Base-by-base conservation (phyloP, 2,329 filamentous ascomycete species). In the Colletotrichum euphorbiae region DNA sequence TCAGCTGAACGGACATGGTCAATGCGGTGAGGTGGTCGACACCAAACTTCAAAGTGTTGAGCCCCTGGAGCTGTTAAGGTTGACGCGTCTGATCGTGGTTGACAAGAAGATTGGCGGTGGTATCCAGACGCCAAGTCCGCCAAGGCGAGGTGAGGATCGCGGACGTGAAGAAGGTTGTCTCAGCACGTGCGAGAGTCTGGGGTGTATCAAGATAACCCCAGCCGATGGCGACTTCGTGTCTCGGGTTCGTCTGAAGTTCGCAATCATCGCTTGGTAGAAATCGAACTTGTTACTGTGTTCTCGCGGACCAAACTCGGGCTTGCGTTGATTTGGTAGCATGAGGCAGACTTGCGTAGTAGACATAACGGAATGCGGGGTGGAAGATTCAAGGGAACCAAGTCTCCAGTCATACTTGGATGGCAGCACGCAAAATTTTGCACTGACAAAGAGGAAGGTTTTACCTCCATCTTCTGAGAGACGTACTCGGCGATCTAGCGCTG, bases 161-260 rank as follows among this genome's bases (percentile, higher is more conserved):
- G 66, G 66, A 61, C 19, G 46, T 60, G 61, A 69, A 68, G 65
- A 68, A 69, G 63, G 67, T 67, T 67, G 67, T 69, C 62, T 62
- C 56, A 67, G 67, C 67, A 69, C 67, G 56, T 67, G 56, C 48
- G 24, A 59, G 56, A 62, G 51, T 56, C 63, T 56, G 50, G 67
- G 67, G 66, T 62, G 62, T 62, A 69, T 58, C 63, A 56, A 55
- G 62, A 46, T 62, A 57, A 52, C 50, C 66, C 48, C 33, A 50
- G 45, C 28, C 19, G n/a, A 38, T 28, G 28, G 40, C 17, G 17
- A 66, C 56, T 17, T 17, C 12, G 31, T 69, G 55, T 67, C 66
- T 56, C 54, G 62, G 46, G 40, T 17, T 28, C 56, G n/a, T 59
- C 56, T 48, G 43, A 38, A 46, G 43, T 28, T 28, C 43, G 17